phyloP scores from a whole-genome alignment of 1,139 yeast species.

The Suhomyces bolitotheri region DNA sequence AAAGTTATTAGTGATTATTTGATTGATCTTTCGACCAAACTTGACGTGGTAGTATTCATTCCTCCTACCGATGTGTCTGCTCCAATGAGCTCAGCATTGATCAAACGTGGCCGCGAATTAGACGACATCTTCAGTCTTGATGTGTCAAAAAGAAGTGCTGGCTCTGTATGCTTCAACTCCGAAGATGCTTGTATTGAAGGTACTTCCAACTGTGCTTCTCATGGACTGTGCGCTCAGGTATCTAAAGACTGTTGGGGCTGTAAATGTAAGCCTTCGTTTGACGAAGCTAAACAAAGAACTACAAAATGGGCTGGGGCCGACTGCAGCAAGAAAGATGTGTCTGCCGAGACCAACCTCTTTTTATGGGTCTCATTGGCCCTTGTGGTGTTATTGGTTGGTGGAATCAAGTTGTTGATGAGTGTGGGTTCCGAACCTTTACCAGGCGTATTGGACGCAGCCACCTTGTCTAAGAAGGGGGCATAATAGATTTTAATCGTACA shows the following conservation, averaged over 20 bases:
- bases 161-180: slow-evolving; percentile 37
- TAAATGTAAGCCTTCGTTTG: slow-evolving; percentile 53
- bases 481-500: slow-evolving; percentile 1
- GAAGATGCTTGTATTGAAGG: slow-evolving; percentile 54
- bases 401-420: slow-evolving; percentile 52
- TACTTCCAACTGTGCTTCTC: slow-evolving; percentile 60
- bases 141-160: slow-evolving; percentile 23
- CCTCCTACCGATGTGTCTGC: slow-evolving; percentile 4
- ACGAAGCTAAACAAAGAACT: slow-evolving; percentile 49
- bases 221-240: slow-evolving; percentile 56
- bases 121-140: slow-evolving; percentile 22
- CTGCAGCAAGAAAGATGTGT: slow-evolving; percentile 66
- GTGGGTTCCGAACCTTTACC: slow-evolving; percentile 66
- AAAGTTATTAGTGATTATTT: slow-evolving; percentile 36
- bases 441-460: slow-evolving; percentile 64
- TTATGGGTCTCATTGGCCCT: slow-evolving; percentile 63
- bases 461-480: slow-evolving; percentile 38
- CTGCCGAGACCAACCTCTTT: slow-evolving; percentile 63
- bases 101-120: slow-evolving; percentile 21
- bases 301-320: slow-evolving; percentile 67
- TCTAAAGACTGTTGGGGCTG: slow-evolving; percentile 54
- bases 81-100: slow-evolving; percentile 6
- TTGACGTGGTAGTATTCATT: slow-evolving; percentile 33
- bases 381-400: slow-evolving; percentile 48
- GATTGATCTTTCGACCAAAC: slow-evolving; percentile 26